Base-by-base conservation (phyloP, 805 yeast genomes). In the Candida jianshihensis region DNA sequence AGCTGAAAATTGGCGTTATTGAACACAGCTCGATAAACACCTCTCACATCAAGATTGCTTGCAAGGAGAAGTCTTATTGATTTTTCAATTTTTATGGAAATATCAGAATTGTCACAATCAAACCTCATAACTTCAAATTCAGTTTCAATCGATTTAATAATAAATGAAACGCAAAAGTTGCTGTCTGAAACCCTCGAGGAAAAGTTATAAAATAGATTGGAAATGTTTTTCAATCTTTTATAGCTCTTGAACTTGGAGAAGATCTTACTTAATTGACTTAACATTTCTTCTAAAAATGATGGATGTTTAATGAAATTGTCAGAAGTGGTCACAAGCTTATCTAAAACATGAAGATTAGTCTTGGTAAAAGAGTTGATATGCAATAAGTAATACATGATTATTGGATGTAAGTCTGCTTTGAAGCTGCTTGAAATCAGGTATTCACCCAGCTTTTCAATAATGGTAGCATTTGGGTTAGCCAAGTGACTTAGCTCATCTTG, bases 221-320 rank as follows among this genome's bases (percentile, higher is more conserved):
- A 65, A 4, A 74, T 42, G 45, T 72, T 73, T 33, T 64, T 56
- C 6, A 70, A 49, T 38, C 79, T 50, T 41, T 67, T 71, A 15
- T 31, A 35, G 26, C 60, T 67, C 31, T 38, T 51, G 22, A 26
- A 36, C 15, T 10, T 44, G 16, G 33, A 31, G 22, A 53, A 61
- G 33, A 52, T 46, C 6, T 41, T 31, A 15, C 40, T 32, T n/a
- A 60, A 37, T 4, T 39, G 43, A 1, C 19, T 27, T 54, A 48
- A 3, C 46, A 20, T 2, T 14, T n/a, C 19, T 4, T 37, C 22
- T 5, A 53, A 34, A 9, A 44, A 38, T 7, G 30, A 29, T 6
- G 46, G 40, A 1, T 38, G 20, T 9, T 24, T 12, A 2, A 38
- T n/a, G 21, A 41, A 41, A 1, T 21, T 21, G 4, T 15, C 10